phyloP scores from a whole-genome alignment of 768 basidiomycete species.

The Rhodotorula toruloides region DNA sequence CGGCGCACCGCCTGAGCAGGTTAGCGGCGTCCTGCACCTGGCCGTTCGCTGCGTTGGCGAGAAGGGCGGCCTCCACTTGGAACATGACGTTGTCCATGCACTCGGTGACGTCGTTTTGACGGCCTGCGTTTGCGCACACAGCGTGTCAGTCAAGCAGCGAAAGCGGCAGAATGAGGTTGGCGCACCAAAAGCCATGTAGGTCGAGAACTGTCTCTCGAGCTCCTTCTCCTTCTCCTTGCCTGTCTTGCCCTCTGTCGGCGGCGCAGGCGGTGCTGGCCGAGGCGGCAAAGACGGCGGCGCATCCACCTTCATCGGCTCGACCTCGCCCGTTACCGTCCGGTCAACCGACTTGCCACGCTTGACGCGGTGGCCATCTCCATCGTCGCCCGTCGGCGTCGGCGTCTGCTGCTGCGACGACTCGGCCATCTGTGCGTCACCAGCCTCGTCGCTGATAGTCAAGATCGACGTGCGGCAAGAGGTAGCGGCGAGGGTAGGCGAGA shows the following conservation, averaged over 20 bases:
- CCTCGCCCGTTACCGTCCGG: background rate
- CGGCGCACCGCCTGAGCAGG: slow-evolving; percentile 69
- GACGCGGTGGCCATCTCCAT: background rate
- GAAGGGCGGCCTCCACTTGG: slow-evolving; percentile 85
- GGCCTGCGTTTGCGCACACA: slow-evolving; percentile 54
- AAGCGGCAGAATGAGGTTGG: background rate
- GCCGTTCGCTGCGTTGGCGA: slow-evolving; percentile 57
- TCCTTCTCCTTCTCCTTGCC: slow-evolving; percentile 4
- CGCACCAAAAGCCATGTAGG: slow-evolving; percentile 37
- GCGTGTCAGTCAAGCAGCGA: background rate
- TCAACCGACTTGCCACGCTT: background rate
- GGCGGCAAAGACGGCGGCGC: background rate
- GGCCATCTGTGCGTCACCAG: slow-evolving; percentile 1
- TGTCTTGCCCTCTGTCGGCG: too few species aligned
- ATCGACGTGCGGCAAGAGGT: background rate
- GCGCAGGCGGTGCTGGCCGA: background rate
- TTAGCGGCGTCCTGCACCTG: slow-evolving; percentile 57
- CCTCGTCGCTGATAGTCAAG: background rate
- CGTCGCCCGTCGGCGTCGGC: background rate
- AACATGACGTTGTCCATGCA: slow-evolving; percentile 99
- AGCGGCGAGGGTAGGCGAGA: background rate
- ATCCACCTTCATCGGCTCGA: background rate
- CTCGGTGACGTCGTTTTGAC: slow-evolving; percentile 96
- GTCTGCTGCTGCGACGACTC: too few species aligned
- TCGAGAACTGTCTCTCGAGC: slow-evolving; percentile 27